A percentile compares a stretch with the other conserved stretches of the same genome.
Evolutionary conservation across 768 basidiomycete species (phyloP).

Genomic region (Hypsizygus marmoreus): DNA sequence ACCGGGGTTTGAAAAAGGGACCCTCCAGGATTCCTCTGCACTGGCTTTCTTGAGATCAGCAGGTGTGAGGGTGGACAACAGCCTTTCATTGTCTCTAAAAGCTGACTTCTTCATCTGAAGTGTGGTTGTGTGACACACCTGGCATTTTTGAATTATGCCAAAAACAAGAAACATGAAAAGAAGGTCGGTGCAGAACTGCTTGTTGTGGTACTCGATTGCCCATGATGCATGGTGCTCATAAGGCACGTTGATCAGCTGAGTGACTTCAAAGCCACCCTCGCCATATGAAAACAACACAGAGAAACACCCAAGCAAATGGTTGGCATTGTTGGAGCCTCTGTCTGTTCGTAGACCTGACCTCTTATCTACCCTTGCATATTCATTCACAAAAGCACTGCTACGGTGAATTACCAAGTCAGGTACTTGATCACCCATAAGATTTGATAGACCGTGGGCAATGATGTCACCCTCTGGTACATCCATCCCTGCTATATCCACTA

Average conservation of each 20-base stretch:
- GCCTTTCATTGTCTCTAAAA: not conserved
- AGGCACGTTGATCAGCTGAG: not conserved
- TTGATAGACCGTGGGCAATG: not conserved
- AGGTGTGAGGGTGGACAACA: not conserved
- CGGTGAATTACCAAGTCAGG: conserved; percentile 10
- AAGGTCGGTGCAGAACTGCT: not conserved
- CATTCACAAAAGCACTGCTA: conserved; percentile 9
- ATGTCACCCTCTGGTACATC: conserved; percentile 1
- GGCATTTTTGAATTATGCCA: not conserved
- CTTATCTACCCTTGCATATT: conserved; percentile 5
- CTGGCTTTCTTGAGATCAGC: not conserved
- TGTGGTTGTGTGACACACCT: conserved; percentile 2
- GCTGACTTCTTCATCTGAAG: not conserved
- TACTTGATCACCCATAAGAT: not conserved
- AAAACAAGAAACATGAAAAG: not conserved
- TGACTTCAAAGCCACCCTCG: conserved; percentile 22
- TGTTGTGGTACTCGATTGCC: not conserved
- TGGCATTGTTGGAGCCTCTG: conserved; percentile 24
- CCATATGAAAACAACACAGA: conserved; percentile 30
- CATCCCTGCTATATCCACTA: not conserved
- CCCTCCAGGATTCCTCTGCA: not conserved
- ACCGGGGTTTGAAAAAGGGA: not conserved
- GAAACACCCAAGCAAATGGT: conserved; percentile 32
- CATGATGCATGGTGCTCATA: not conserved
- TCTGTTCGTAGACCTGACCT: conserved; percentile 5